Evolutionary conservation across 768 basidiomycete genomes (phyloP).

Genomic region (Stropharia rugosoannulata): DNA sequence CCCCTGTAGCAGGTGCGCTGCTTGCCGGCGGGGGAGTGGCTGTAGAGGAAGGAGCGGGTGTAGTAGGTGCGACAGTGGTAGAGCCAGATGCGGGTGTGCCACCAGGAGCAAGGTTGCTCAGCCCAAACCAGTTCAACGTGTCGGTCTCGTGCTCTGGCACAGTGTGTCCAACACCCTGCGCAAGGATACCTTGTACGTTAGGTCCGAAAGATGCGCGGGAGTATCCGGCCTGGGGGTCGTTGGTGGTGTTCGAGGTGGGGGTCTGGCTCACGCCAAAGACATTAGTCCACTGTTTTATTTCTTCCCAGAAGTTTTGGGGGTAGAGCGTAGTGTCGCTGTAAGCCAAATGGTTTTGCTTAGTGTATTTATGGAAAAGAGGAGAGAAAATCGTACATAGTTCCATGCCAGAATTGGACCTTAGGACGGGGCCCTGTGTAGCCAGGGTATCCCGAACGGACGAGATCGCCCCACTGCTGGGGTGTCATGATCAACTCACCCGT

Average conservation of each 20-base stretch:
- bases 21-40: neutral
- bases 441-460: constrained; percentile 45
- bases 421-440: constrained; percentile 52
- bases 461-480: constrained; percentile 47
- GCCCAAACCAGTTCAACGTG: constrained; percentile 51
- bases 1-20: neutral
- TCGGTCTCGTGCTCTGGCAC: constrained; percentile 49
- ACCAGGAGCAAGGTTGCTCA: constrained; percentile 24
- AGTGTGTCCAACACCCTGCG: constrained; percentile 50
- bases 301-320: constrained; percentile 51
- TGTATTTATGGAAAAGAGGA: too few relatives aligned
- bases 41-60: neutral
- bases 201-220: constrained; percentile 49
- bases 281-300: constrained; percentile 58
- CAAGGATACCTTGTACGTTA: constrained; percentile 46
- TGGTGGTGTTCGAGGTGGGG: constrained; percentile 39
- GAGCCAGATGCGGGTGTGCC: neutral
- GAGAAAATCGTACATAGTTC: too few relatives aligned
- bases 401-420: constrained; percentile 57
- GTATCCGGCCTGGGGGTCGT: constrained; percentile 43
- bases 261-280: constrained; percentile 46
- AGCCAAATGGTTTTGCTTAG: too few relatives aligned
- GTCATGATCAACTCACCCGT: constrained; percentile 42
- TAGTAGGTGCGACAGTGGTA: neutral
- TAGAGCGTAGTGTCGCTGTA: constrained; percentile 52